phyloP scores from a whole-genome alignment of 225 moss, liverwort and hornwort species.

The Neckera pumila region DNA sequence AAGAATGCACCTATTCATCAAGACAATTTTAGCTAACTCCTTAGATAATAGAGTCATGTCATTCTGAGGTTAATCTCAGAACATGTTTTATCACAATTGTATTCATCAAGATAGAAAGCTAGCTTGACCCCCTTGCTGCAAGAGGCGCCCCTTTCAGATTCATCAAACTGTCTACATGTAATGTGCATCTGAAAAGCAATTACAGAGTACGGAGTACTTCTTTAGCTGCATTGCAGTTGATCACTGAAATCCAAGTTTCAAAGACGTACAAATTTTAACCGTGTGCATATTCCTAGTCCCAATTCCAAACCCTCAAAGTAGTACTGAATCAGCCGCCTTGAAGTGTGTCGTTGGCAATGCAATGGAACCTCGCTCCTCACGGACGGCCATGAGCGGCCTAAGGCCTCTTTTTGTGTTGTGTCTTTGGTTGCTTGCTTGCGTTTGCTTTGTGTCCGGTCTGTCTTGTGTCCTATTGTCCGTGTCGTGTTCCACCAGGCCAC shows the following conservation, averaged over 20 bases:
- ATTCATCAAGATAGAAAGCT: background rate
- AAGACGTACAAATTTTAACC: background rate
- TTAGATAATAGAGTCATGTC: no score
- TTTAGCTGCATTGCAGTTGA: background rate
- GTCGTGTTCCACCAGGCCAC: no score
- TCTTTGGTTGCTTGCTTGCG: no score
- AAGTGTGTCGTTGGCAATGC: no score
- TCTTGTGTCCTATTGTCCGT: no score
- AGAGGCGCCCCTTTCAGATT: background rate
- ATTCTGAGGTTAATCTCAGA: accelerated
- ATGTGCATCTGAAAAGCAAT: background rate
- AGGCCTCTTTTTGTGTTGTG: no score
- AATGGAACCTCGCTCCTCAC: no score
- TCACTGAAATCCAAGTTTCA: background rate
- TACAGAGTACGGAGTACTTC: no score
- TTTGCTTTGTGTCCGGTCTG: no score
- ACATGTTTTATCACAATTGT: no score
- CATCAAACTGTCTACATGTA: background rate
- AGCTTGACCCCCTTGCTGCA: background rate
- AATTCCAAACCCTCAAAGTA: background rate
- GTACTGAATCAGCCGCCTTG: background rate
- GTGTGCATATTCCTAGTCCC: background rate
- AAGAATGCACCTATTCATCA: background rate
- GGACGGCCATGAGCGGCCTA: no score
- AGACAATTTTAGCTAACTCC: no score